Evolutionary conservation across 495 filamentous ascomycete species (phyloP), one percentile per base, ranked within the genome.

Genomic region (Cercophora newfieldiana): DNA sequence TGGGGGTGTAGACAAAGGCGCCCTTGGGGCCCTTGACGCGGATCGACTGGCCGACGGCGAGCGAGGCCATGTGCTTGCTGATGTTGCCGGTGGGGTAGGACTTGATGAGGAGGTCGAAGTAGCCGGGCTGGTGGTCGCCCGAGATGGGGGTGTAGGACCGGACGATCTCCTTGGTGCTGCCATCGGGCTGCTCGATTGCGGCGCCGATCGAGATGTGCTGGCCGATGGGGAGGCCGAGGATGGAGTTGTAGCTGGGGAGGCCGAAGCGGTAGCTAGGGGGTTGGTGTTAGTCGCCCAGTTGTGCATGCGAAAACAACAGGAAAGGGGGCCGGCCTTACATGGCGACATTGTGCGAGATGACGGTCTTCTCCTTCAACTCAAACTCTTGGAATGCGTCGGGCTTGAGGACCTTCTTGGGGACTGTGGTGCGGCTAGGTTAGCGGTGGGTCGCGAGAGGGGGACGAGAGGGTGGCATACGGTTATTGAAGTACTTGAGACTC

Each of bases 161-260:
- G 14, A 97, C 87, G 65, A 97, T 90, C 70, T 97, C 92, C 81
- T 97, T 96, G 66, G 82, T 83, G 69, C 86, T 82, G 66, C 90
- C 90, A 64, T 89, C 86, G 47, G 82, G 75, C 64, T 85, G 82
- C 18, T 74, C 68, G 60, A 95, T 88, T 58, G 79, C 87, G 37
- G 94, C 94, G 69, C 89, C 90, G 74, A 99, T 90, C 66, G 94
- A 97, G 81, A 99, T 96, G 81, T 99, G 95, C 77, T 99, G 95
- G 70, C 95, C 95, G 80, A 97, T 99, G 63, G 95, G 95, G 21
- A 99, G 89, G 71, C 95, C 94, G 67, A 99, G 91, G 77, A 97
- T 93, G 71, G 91, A 85, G 66, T 82, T 89, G 22, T 88, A 80
- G 63, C 83, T 77, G 56, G 94, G 94, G 37, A 99, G 90, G 49